Base-by-base conservation (phyloP, 2,329 filamentous ascomycete species). In the Blumeriella jaapii region DNA sequence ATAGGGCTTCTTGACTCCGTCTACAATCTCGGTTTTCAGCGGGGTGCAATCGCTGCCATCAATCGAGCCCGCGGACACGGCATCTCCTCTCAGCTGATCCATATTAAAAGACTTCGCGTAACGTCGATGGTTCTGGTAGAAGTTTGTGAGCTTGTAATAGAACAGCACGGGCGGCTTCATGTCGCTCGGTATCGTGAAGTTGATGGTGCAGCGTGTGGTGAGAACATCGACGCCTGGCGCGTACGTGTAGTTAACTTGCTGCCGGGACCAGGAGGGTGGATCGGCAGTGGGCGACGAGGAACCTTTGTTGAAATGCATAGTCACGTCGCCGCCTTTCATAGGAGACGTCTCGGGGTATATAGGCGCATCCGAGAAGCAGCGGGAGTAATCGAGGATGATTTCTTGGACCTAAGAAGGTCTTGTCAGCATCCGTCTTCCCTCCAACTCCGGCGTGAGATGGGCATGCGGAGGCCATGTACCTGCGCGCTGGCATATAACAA, bases 51-150 rank as follows among this genome's bases (percentile, higher is more conserved):
- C 71, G 24, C 84, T 80, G 19, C 61, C 61, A 19, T 68, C 61
- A 48, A 96, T 82, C 2, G 71, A 69, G 22, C 48, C 50, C 38
- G 68, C 70, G 19, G 65, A 64, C 12, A 82, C 69, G 8, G 67
- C 68, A 5, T 75, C 65, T 29, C 87, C 91, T 47, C 79, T 82
- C 34, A 98, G 67, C 60, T 98, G 91, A 34, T 82, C 68, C 38
- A 78, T 70, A 54, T 87, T 81, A 52, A 93, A 81, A 1, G 84
- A 93, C 55, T 85, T 82, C 41, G 95, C 91, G 50, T 98, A 98
- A 59, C 89, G 79, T 47, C 91, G 81, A 57, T 98, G 91, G 57
- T 98, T 98, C 61, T 98, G 91, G 65, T 96, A 96, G 64, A 98
- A 98, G 62, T 96, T 94, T 39, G 85, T 89, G 44, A 98, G 76